These are phyloP conservation scores for Trichocomaceae sp. DNA, from an alignment of 2,329 filamentous ascomycete species.

Conservation along the genomic window DNA sequence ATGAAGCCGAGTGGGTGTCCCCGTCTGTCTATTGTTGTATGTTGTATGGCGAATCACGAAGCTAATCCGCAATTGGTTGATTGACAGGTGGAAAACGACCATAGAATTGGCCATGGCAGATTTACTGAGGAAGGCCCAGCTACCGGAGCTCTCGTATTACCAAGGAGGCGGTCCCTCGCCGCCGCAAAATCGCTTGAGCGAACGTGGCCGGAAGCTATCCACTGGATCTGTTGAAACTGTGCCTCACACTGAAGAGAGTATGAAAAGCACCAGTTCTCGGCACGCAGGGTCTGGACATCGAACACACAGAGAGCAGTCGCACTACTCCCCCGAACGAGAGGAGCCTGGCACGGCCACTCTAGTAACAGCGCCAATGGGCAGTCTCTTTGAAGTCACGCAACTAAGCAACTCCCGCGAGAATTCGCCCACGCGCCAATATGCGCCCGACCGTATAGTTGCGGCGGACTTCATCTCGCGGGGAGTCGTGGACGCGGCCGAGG, in stretches of 20 bases:
- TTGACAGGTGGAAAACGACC: slow-evolving; percentile 33
- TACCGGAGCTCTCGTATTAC: slow-evolving; percentile 35
- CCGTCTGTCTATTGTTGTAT: no score
- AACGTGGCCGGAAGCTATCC: slow-evolving; percentile 28
- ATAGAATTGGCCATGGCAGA: slow-evolving; percentile 35
- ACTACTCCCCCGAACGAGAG: slow-evolving; percentile 32
- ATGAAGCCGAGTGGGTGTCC: slow-evolving; percentile 40
- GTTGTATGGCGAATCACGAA: not conserved
- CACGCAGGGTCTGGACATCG: slow-evolving; percentile 20
- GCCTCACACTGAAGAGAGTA: slow-evolving; percentile 16
- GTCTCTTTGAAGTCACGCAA: slow-evolving; percentile 45
- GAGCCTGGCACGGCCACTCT: slow-evolving; percentile 31
- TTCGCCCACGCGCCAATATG: slow-evolving; percentile 26
- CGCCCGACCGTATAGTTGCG: slow-evolving; percentile 29
- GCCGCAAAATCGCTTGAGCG: slow-evolving; percentile 21
- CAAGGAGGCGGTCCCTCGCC: slow-evolving; percentile 27
- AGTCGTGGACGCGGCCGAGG: slow-evolving; percentile 38
- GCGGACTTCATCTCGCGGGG: slow-evolving; percentile 49
- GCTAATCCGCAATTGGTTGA: slow-evolving; percentile 15
- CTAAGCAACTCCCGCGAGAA: slow-evolving; percentile 32
- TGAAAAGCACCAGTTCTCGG: slow-evolving; percentile 12
- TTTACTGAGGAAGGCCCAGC: slow-evolving; percentile 30
- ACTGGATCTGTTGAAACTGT: slow-evolving; percentile 27
- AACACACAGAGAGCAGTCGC: slow-evolving; percentile 23
- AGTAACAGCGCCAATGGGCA: slow-evolving; percentile 42